Evolutionary conservation across 2,329 filamentous ascomycete species (phyloP), one percentile per base, ranked within the genome.

Genomic region (Diaporthe sp.): DNA sequence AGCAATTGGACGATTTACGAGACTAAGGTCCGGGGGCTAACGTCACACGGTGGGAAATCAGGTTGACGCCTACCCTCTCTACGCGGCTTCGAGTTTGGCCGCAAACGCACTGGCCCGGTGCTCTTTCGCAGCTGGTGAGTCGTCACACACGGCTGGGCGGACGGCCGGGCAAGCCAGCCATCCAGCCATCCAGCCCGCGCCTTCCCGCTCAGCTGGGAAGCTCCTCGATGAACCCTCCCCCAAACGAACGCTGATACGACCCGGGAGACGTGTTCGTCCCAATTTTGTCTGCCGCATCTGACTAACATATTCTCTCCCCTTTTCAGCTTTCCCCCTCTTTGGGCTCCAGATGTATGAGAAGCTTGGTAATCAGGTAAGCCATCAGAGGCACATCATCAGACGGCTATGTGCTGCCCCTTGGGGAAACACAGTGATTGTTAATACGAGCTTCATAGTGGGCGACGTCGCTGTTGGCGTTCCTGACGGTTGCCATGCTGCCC

Each of bases 71-170:
- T 96, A 96, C 83, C 93, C 93, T 72, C 84, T 91, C 37, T 95
- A 94, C 82, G 93, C 94, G 37, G 94, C 94, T 62, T 92, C 89
- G 75, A 95, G 95, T 5, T 88, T 98, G 83, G 95, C 95, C 17
- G 95, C 95, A 59, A 97, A 98, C 80, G 93, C 93, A 62, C 94
- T 97, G 82, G 90, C 94, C 74, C 90, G 96, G 72, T 95, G 93
- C 78, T 87, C 89, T 28, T 97, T 97, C 86, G 95, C 93, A 76
- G 88, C 42, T 46, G 42, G 53, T 71, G 44, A 70, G 73, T 62
- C 55, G 68, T 70, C 65, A 39, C 44, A 74, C 65, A 53, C 71
- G 51, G 61, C 42, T 49, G 61, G 61, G 61, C 51, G 46, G 37
- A 51, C 34, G 37, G 31, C 68, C 13, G 6, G 55, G 61, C 37